A percentile compares a stretch with the other conserved stretches of the same genome.
These are phyloP conservation scores for Cutaneotrichosporon cutaneum DNA, from an alignment of 1,284 basidiomycete genomes.

Conservation along the genomic window DNA sequence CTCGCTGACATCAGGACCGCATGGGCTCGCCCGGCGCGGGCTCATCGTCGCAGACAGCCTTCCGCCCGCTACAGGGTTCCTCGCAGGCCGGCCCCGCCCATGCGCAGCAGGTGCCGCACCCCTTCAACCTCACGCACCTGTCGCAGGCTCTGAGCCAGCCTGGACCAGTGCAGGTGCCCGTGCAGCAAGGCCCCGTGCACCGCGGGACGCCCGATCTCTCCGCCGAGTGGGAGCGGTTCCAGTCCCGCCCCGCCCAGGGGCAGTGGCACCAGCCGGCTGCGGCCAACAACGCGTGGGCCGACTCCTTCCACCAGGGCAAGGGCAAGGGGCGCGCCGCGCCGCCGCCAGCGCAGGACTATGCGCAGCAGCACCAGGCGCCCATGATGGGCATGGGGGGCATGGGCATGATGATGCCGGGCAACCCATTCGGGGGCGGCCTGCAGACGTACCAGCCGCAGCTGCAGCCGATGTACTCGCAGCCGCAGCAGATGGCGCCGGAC, in stretches of 20 bases:
- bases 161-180: constrained; percentile 2
- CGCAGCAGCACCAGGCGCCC: constrained; percentile 8
- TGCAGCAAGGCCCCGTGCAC: background rate
- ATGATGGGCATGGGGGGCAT: constrained; percentile 18
- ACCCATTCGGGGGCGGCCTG: constrained; percentile 21
- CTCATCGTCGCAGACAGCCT: constrained; percentile 22
- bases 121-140: constrained; percentile 50
- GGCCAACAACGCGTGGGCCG: constrained; percentile 16
- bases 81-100: constrained; percentile 15
- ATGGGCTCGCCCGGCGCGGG: constrained; percentile 15
- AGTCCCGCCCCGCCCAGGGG: constrained; percentile 9
- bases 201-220: constrained; percentile 13
- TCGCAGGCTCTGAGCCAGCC: constrained; percentile 38
- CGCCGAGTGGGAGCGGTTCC: constrained; percentile 22
- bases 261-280: constrained; percentile 25
- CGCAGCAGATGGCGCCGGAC: constrained; percentile 40
- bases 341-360: constrained; percentile 4
- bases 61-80: constrained; percentile 18
- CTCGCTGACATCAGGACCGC: constrained; percentile 22
- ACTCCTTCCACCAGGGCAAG: constrained; percentile 25
- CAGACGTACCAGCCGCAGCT: constrained; percentile 25
- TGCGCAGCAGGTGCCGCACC: constrained; percentile 31
- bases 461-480: constrained; percentile 24
- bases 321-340: constrained; percentile 30
- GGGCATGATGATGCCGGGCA: constrained; percentile 14